A percentile compares a stretch with the other conserved stretches of the same genome.
Evolutionary conservation across 1,284 basidiomycete species (phyloP).

Genomic region (Apiotrichum laibachii): DNA sequence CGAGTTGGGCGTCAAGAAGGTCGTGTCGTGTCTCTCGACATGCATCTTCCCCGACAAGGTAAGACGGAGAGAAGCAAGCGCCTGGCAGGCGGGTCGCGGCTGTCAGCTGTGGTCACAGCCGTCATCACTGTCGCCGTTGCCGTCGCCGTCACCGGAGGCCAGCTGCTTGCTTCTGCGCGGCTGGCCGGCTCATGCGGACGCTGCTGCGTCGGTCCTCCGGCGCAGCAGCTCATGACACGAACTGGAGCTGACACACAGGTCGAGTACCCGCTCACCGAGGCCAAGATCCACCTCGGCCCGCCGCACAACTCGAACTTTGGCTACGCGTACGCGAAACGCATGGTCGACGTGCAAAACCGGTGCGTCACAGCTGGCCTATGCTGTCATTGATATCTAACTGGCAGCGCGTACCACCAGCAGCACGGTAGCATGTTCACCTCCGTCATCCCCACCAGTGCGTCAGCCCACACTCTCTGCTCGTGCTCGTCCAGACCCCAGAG

Average conservation of each 20-base stretch:
- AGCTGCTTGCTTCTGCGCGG: too few relatives aligned
- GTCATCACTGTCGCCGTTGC: neutral
- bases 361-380: conserved; percentile 49
- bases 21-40: conserved; percentile 53
- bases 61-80: too few relatives aligned
- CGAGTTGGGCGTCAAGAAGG: conserved; percentile 57
- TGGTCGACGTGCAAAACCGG: conserved; percentile 91
- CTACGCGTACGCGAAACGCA: conserved; percentile 86
- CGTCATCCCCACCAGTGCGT: conserved; percentile 74
- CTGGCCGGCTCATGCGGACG: too few relatives aligned
- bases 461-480: neutral
- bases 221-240: too few relatives aligned
- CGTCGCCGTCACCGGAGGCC: too few relatives aligned
- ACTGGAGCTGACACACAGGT: conserved; percentile 29
- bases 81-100: too few relatives aligned
- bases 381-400: neutral
- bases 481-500: too few relatives aligned
- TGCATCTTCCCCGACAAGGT: conserved; percentile 54
- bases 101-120: too few relatives aligned
- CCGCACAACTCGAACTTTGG: conserved; percentile 81
- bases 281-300: conserved; percentile 79
- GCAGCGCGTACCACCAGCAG: conserved; percentile 83
- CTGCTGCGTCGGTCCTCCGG: too few relatives aligned
- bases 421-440: conserved; percentile 86
- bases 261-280: conserved; percentile 82